Conservation (phyloP, 495 filamentous ascomycete species). For the Cercophora sp. region DNA sequence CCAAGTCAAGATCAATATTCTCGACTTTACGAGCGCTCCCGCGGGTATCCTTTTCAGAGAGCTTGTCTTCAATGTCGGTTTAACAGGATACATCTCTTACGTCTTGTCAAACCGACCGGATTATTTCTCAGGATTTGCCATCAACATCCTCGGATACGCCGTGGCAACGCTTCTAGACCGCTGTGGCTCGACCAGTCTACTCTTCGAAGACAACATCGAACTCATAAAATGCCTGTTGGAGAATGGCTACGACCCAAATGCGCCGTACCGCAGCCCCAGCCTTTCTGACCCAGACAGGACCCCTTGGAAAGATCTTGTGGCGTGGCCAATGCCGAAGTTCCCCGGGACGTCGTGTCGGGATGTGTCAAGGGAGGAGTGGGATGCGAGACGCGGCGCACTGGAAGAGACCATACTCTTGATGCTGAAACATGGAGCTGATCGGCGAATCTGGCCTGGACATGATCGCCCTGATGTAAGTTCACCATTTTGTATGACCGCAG, state of each 20-base stretch:
- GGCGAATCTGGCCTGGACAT: not conserved
- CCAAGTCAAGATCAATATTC: not conserved
- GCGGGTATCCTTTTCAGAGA: not conserved
- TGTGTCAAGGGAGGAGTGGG: not conserved
- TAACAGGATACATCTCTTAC: not conserved
- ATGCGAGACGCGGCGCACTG: not conserved
- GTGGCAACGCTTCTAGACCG: not conserved
- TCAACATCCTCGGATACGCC: not conserved
- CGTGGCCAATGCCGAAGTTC: not conserved
- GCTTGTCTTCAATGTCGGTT: not conserved
- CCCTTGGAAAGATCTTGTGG: not conserved
- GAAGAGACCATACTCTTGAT: not conserved
- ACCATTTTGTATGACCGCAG: no score
- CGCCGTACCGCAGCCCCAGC: not conserved
- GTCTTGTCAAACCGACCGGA: not conserved
- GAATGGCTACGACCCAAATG: not conserved
- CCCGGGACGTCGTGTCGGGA: not conserved
- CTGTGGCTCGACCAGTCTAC: not conserved
- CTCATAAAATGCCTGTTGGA: not conserved
- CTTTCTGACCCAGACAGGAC: not conserved
- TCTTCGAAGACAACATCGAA: not conserved
- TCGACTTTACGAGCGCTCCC: not conserved
- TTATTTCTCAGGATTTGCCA: not conserved
- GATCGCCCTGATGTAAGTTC: no score
- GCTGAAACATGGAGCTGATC: conserved; percentile 1